phyloP scores from a whole-genome alignment of 371 early-diverging fungal species.

The Sporodiniella umbellata region DNA sequence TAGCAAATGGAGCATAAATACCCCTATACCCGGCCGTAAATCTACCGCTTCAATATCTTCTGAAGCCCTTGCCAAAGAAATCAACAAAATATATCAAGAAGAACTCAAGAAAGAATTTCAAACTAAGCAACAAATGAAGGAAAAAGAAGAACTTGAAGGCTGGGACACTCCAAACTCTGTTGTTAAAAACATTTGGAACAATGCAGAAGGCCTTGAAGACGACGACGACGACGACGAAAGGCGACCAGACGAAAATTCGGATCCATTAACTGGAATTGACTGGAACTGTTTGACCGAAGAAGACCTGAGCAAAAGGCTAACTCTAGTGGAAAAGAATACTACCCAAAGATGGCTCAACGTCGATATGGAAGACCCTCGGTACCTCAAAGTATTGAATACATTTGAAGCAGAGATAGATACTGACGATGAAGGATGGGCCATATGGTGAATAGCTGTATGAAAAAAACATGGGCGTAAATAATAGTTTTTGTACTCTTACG shows the following conservation, averaged over 20 bases:
- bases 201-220: not conserved
- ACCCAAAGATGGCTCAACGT: conserved; percentile 34
- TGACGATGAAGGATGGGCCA: conserved; percentile 25
- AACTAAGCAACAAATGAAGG: conserved; percentile 1
- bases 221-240: conserved; percentile 25
- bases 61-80: conserved; percentile 13
- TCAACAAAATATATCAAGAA: conserved; percentile 28
- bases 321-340: conserved; percentile 31
- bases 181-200: not conserved
- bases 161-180: conserved; percentile 26
- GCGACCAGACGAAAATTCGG: conserved; percentile 8
- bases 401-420: conserved; percentile 17
- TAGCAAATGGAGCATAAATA: conserved; percentile 3
- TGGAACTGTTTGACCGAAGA: conserved; percentile 37
- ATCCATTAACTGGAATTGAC: conserved; percentile 36
- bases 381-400: conserved; percentile 34
- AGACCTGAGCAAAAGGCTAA: conserved; percentile 32
- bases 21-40: conserved; percentile 13
- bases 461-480: no score
- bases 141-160: conserved; percentile 6
- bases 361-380: conserved; percentile 31
- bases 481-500: no score
- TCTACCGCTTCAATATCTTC: conserved; percentile 12
- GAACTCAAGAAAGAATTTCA: conserved; percentile 27
- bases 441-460: not conserved